Evolutionary conservation across 768 basidiomycete species (phyloP), one percentile per base, ranked within the genome.

Genomic region (Mycena latifolia): DNA sequence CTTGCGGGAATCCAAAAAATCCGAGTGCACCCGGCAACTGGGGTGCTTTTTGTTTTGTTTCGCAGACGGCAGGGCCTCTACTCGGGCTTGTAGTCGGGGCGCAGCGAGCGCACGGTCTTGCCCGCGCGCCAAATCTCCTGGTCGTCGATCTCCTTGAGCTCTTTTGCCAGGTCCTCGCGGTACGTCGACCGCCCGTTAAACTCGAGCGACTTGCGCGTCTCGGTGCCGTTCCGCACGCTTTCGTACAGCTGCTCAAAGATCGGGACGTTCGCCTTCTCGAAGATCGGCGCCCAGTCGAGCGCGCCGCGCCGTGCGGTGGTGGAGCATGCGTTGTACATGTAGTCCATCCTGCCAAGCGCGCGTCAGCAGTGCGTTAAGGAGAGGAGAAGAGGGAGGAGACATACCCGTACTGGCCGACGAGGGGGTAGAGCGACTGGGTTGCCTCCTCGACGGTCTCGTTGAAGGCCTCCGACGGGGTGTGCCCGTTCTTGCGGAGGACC

Each of bases 401-500:
- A 60, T 78, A 93, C 92, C 95, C 96, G 78, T 98, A 92, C 75
- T 92, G 87, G 71, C 97, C 98, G 74, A 99, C 95, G 79, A 99
- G 81, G 65, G 98, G 98, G 86, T 94, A 98, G 69, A 99, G 89
- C 41, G 95, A 97, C 77, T 99, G 96, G 46, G 97, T 99, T n/a
- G 98, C 98, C 84, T 99, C 98, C 82, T 99, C 98, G 67, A 99
- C 98, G 65, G 98, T 99, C 86, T 99, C 98, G 81, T 99, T 99
- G 90, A 99, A 99, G 53, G 96, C 96, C 79, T 99, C 98, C 46
- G 97, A 99, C 58, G 98, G 98, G 5, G 89, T 84, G 87, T 99
- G 98, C 61, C 96, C 96, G 77, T 97, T 97, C 76, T 92, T 93
- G 77, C 96, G 94, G 74, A 98, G 93, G 64, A 97, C 92, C 86